Conservation (phyloP, 495 filamentous ascomycete genomes). For the Terfezia boudieri region DNA sequence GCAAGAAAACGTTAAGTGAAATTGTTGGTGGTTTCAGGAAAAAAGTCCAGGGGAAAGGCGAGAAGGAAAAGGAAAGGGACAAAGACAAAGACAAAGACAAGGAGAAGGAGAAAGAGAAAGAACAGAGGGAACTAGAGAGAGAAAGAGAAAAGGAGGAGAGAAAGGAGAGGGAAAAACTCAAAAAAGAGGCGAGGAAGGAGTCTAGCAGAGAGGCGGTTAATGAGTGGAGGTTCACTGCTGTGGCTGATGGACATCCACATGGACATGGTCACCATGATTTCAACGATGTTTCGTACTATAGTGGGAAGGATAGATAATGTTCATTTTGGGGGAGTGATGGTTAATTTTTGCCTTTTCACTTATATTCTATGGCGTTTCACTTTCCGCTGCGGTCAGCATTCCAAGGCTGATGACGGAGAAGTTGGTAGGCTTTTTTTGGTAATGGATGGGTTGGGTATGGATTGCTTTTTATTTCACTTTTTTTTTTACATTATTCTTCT, state of each 20-base stretch:
- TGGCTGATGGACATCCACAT: slow-evolving; percentile 43
- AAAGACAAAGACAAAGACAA: background rate
- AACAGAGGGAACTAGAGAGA: background rate
- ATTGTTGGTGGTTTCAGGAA: slow-evolving; percentile 20
- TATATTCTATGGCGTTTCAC: too few species aligned
- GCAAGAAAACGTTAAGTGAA: slow-evolving; percentile 18
- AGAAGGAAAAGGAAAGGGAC: slow-evolving; percentile 6
- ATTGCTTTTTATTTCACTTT: too few species aligned
- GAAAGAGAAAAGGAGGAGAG: slow-evolving; percentile 18
- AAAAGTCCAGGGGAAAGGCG: slow-evolving; percentile 23
- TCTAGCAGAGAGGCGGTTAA: background rate
- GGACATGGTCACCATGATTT: slow-evolving; percentile 42
- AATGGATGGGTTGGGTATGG: too few species aligned
- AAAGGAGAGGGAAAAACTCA: background rate
- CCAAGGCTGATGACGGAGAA: too few species aligned
- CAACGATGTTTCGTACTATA: too few species aligned
- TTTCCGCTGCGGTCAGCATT: too few species aligned
- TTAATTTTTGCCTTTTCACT: too few species aligned
- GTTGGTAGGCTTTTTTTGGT: too few species aligned
- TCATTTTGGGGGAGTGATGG: too few species aligned
- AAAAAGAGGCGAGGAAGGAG: background rate
- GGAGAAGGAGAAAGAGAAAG: slow-evolving; percentile 19
- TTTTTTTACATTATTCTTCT: too few species aligned
- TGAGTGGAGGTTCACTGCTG: slow-evolving; percentile 24
- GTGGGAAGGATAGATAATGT: too few species aligned